A percentile compares a stretch with the other conserved stretches of the same genome.
These are phyloP conservation scores for Tolypocladium endophyticum DNA, from an alignment of 2,329 filamentous ascomycete species.

Conservation along the genomic window DNA sequence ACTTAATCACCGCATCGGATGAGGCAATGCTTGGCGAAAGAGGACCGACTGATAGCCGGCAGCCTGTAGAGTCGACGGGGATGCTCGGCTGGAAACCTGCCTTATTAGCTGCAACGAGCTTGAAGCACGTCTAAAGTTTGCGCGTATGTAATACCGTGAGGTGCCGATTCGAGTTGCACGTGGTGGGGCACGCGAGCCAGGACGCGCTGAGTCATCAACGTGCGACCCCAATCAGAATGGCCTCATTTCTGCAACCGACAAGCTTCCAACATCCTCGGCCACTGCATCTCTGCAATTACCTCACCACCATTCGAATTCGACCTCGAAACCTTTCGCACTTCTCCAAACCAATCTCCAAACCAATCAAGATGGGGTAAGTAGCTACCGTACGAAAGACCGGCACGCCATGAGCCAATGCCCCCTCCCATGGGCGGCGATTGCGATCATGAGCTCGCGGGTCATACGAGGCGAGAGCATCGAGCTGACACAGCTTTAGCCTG, in stretches of 20 bases:
- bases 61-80: not conserved
- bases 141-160: not conserved
- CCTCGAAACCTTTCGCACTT: slow-evolving; percentile 11
- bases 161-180: not conserved
- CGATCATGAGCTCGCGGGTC: slow-evolving; percentile 2
- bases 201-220: slow-evolving; percentile 23
- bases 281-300: slow-evolving; percentile 13
- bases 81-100: not conserved
- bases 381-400: not conserved
- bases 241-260: slow-evolving; percentile 24
- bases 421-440: not conserved
- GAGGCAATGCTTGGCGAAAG: not conserved
- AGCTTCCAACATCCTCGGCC: slow-evolving; percentile 14
- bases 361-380: slow-evolving; percentile 31
- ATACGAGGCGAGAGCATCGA: slow-evolving; percentile 9
- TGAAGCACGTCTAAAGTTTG: not conserved
- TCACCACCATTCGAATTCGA: slow-evolving; percentile 10
- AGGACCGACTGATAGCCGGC: not conserved
- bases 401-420: not conserved
- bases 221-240: slow-evolving; percentile 23
- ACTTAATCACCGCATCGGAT: slow-evolving; percentile 12
- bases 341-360: slow-evolving; percentile 12
- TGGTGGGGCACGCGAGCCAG: slow-evolving; percentile 1
- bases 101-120: not conserved
- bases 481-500: slow-evolving; percentile 31